Evolutionary conservation across 2,329 filamentous ascomycete species (phyloP).

Genomic region (Alternaria arbusti): DNA sequence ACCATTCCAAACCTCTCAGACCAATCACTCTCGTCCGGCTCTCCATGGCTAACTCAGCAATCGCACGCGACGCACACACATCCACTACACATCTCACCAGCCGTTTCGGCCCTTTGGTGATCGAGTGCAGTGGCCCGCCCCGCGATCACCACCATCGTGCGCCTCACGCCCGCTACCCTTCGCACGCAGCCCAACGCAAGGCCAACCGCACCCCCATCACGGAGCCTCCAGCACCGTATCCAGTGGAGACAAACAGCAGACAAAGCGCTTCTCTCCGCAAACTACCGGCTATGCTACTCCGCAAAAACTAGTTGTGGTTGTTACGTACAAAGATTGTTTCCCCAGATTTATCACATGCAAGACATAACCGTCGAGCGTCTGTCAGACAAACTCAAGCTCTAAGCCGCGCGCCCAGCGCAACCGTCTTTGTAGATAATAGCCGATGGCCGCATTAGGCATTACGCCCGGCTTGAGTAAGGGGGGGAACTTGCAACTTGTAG

Average conservation of each 20-base stretch:
- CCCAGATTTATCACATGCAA: slow-evolving; percentile 12
- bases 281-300: background rate
- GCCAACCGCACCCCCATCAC: background rate
- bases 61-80: background rate
- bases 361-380: background rate
- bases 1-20: background rate
- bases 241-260: background rate
- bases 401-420: background rate
- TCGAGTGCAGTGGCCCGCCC: slow-evolving; percentile 11
- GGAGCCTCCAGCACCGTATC: background rate
- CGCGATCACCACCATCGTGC: background rate
- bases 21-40: background rate
- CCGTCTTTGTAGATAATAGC: background rate
- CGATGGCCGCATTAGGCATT: slow-evolving; percentile 1
- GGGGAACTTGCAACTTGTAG: background rate
- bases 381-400: background rate
- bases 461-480: slow-evolving; percentile 1
- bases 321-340: slow-evolving; percentile 12
- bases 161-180: background rate
- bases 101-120: slow-evolving; percentile 6
- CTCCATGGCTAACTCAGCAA: background rate
- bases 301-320: background rate
- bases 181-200: background rate
- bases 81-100: background rate
- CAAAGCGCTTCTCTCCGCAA: background rate